These are phyloP conservation scores for Saccharomycopsis sp. DNA, from an alignment of 805 yeast species.

Conservation along the genomic window DNA sequence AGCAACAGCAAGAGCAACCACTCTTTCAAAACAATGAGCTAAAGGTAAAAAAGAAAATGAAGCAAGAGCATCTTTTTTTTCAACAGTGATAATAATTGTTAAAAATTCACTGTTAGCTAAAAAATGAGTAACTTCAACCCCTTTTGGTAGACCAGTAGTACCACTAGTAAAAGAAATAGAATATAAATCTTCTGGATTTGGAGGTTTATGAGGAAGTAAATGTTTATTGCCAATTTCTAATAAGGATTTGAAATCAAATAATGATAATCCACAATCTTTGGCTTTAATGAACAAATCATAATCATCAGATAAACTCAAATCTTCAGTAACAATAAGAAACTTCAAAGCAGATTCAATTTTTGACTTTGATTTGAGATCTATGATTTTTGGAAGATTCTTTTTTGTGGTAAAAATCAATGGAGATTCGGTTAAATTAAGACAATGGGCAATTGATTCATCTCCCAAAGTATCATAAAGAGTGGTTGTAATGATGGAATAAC, in stretches of 20 bases:
- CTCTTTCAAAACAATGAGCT: slow-evolving; percentile 5
- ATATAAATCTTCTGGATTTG: neutral
- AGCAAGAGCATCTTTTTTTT: too few relatives aligned
- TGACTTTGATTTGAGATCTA: neutral
- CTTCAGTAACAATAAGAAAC: slow-evolving; percentile 2
- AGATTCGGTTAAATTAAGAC: neutral
- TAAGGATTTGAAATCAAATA: neutral
- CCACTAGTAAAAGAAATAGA: slow-evolving; percentile 8
- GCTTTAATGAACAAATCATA: neutral
- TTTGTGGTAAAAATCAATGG: neutral
- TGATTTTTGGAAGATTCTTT: slow-evolving; percentile 30
- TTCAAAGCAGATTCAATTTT: neutral
- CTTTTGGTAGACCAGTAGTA: slow-evolving; percentile 51
- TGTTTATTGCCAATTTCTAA: neutral
- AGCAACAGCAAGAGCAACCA: neutral
- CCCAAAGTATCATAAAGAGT: slow-evolving; percentile 49
- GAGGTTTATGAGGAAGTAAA: neutral
- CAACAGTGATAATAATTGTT: neutral
- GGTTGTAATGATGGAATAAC: slow-evolving; percentile 42
- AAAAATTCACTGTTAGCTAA: neutral
- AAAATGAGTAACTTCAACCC: slow-evolving; percentile 46
- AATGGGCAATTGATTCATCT: slow-evolving; percentile 39
- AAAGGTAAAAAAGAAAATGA: slow-evolving; percentile 3
- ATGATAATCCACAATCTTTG: neutral
- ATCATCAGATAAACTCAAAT: slow-evolving; percentile 1